Conservation (phyloP, 768 basidiomycete species). For the Calocera viscosa region DNA sequence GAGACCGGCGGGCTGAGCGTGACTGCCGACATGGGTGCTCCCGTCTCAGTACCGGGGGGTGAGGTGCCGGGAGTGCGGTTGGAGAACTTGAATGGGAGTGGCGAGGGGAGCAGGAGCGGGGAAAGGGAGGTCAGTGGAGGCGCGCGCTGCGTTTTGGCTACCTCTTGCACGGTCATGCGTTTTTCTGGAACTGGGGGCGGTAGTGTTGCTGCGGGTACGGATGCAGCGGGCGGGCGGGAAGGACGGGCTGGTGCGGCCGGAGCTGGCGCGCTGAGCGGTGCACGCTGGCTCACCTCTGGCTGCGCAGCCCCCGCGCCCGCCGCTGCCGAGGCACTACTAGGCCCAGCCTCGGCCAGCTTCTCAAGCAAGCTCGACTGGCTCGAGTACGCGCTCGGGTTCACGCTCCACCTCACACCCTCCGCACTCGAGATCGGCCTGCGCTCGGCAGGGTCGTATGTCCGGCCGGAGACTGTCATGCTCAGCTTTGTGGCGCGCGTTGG, state of each 20-base stretch:
- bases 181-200: neutral
- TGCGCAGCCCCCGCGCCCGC: too few relatives aligned
- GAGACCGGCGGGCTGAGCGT: too few relatives aligned
- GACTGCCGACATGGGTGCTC: too few relatives aligned
- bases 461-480: neutral
- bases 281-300: too few relatives aligned
- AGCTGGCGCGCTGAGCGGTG: neutral
- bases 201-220: too few relatives aligned
- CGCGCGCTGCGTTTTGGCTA: neutral
- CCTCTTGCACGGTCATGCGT: neutral
- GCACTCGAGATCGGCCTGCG: neutral
- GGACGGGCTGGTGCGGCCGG: neutral
- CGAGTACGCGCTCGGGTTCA: neutral
- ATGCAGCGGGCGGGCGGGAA: too few relatives aligned
- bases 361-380: neutral
- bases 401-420: neutral
- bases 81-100: too few relatives aligned
- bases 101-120: neutral
- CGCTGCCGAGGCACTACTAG: too few relatives aligned
- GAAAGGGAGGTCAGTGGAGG: neutral
- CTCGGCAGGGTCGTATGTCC: neutral
- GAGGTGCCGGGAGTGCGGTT: too few relatives aligned
- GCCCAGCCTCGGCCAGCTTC: neutral
- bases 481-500: neutral
- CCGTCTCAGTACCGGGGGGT: too few relatives aligned